These are phyloP conservation scores for Chiua sp. DNA, from an alignment of 1,284 basidiomycete genomes.

Conservation along the genomic window DNA sequence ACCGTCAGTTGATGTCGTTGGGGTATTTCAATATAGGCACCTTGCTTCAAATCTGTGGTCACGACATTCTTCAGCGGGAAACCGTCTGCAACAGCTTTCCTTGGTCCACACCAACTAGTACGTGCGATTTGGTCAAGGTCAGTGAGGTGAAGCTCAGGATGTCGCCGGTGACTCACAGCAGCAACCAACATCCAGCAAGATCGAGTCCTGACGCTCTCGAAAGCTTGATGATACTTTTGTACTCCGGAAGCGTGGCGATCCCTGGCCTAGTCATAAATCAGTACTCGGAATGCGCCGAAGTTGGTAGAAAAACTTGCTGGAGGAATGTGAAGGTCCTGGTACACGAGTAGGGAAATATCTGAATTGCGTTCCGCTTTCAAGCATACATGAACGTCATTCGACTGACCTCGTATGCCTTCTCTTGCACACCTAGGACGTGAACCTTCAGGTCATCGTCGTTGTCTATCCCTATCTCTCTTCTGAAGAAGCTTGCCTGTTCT, in stretches of 20 bases:
- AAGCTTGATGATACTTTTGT: conserved; percentile 19
- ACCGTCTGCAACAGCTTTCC: conserved; percentile 28
- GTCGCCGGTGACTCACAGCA: conserved; percentile 26
- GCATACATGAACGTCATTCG: too few species aligned
- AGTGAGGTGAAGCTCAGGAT: too few species aligned
- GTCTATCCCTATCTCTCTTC: conserved; percentile 22
- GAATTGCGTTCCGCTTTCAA: background rate
- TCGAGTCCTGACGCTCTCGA: conserved; percentile 14
- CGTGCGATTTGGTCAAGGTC: background rate
- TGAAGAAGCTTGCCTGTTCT: conserved; percentile 31
- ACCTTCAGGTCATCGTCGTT: conserved; percentile 18
- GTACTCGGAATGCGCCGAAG: too few species aligned
- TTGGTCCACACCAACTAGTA: conserved; percentile 31
- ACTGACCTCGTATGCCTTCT: conserved; percentile 24
- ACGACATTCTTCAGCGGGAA: conserved; percentile 30
- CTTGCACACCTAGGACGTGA: conserved; percentile 27
- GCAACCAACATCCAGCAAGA: conserved; percentile 32
- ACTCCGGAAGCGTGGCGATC: conserved; percentile 16
- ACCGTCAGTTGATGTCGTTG: background rate
- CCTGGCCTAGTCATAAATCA: conserved; percentile 9
- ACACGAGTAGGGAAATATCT: conserved; percentile 18
- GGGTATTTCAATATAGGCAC: conserved; percentile 2
- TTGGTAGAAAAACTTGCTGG: conserved; percentile 3
- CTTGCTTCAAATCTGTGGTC: conserved; percentile 26
- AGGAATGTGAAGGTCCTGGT: conserved; percentile 24